Conservation (phyloP, 495 filamentous ascomycete species). For the Bryoglossum gracile region DNA sequence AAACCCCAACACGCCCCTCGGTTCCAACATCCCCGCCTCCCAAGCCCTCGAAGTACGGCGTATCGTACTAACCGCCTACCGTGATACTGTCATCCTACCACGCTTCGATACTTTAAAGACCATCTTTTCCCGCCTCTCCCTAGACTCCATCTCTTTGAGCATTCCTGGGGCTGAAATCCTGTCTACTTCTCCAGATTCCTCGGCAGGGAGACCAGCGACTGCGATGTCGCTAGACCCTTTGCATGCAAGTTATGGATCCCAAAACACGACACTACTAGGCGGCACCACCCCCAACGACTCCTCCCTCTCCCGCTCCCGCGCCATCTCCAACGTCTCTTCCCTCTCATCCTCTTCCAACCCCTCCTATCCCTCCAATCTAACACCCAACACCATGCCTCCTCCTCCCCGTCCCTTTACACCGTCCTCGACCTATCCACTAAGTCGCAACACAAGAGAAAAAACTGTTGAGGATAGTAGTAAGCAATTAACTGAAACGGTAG, state of each 20-base stretch:
- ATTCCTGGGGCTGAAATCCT: slow-evolving; percentile 12
- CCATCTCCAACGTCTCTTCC: slow-evolving; percentile 81
- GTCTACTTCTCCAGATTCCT: slow-evolving; percentile 23
- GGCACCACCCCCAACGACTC: slow-evolving; percentile 42
- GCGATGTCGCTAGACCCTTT: slow-evolving; percentile 66
- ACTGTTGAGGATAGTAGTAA: slow-evolving; percentile 60
- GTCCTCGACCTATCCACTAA: slow-evolving; percentile 29
- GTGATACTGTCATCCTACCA: slow-evolving; percentile 79
- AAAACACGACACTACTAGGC: slow-evolving; percentile 62
- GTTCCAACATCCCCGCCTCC: slow-evolving; percentile 22
- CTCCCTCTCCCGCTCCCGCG: slow-evolving; percentile 51
- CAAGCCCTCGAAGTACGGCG: slow-evolving; percentile 74
- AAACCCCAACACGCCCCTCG: slow-evolving; percentile 20
- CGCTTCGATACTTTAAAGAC: slow-evolving; percentile 78
- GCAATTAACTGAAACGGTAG: slow-evolving; percentile 87
- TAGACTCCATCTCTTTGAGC: slow-evolving; percentile 44
- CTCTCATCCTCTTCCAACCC: slow-evolving; percentile 33
- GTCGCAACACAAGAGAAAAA: slow-evolving; percentile 25
- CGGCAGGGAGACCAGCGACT: slow-evolving; percentile 51
- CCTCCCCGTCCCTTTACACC: slow-evolving; percentile 46
- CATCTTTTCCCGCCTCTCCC: slow-evolving; percentile 82
- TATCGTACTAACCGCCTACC: slow-evolving; percentile 81
- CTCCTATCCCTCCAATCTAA: slow-evolving; percentile 30
- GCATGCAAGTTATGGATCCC: slow-evolving; percentile 65
- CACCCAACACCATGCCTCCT: slow-evolving; percentile 9